Evolutionary conservation across 192 early-diverging fungal species (phyloP).

Genomic region (Coemansia asiatica): DNA sequence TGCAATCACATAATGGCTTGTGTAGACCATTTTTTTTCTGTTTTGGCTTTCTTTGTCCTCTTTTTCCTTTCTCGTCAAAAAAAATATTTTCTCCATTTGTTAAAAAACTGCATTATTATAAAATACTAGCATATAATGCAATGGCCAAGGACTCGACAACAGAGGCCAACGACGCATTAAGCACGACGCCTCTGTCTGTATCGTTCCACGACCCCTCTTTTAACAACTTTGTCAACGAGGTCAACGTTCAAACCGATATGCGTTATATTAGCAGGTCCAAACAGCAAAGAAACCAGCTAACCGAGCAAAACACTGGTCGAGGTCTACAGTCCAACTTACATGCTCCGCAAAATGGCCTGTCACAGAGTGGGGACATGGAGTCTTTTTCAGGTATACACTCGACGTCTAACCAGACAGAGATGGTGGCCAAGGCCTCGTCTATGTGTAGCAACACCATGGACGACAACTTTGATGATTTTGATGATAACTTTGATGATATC

Average conservation of each 20-base stretch:
- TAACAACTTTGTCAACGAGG: constrained; percentile 24
- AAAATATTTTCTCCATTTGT: not conserved
- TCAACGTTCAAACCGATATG: not conserved
- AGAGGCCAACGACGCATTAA: not conserved
- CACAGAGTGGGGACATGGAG: not conserved
- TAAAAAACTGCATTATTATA: not conserved
- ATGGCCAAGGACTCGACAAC: constrained; percentile 27
- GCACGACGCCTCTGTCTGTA: constrained; percentile 22
- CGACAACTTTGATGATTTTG: constrained; percentile 12
- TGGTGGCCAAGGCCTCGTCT: not conserved
- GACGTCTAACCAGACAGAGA: not conserved
- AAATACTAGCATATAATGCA: constrained; percentile 28
- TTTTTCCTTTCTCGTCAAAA: not conserved
- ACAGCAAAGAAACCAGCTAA: constrained; percentile 12
- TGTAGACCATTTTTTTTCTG: not conserved
- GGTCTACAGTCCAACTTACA: not conserved
- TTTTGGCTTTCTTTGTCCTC: not conserved
- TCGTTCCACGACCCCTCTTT: constrained; percentile 39
- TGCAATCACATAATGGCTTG: too few species aligned
- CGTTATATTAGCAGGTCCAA: not conserved
- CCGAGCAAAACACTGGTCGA: not conserved
- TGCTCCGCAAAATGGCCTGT: not conserved
- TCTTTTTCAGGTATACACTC: not conserved
- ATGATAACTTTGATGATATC: constrained; percentile 16
- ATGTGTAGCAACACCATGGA: constrained; percentile 12